phyloP scores from a whole-genome alignment of 371 early-diverging fungal genomes.

The Apophysomyces variabilis region DNA sequence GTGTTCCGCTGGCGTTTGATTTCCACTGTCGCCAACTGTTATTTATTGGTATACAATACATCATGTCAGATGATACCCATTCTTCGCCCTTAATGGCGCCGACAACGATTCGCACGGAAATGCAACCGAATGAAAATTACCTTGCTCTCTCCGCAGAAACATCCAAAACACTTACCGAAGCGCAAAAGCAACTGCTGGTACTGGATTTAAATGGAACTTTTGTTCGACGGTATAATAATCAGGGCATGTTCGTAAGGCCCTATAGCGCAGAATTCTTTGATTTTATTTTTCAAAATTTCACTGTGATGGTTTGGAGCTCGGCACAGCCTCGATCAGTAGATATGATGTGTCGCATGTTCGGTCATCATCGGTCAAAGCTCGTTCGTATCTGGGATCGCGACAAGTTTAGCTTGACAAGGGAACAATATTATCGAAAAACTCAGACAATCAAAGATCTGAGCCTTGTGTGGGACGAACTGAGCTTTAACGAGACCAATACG shows the following conservation, averaged over 20 bases:
- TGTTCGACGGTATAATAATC: constrained; percentile 44
- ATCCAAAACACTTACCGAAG: neutral
- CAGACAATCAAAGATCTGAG: constrained; percentile 69
- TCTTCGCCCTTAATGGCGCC: neutral
- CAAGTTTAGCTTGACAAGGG: constrained; percentile 51
- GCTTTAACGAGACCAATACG: constrained; percentile 67
- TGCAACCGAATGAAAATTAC: neutral
- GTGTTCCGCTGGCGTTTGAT: no score
- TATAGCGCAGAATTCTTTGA: constrained; percentile 59
- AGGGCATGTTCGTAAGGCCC: constrained; percentile 59
- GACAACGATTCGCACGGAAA: neutral
- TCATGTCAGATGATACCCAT: neutral
- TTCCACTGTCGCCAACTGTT: no score
- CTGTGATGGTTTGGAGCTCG: constrained; percentile 83
- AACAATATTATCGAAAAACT: constrained; percentile 55
- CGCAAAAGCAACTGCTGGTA: constrained; percentile 53
- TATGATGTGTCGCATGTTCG: constrained; percentile 62
- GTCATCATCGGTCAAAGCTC: constrained; percentile 39
- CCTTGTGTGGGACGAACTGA: constrained; percentile 48
- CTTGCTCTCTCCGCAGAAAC: neutral
- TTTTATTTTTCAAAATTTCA: constrained; percentile 63
- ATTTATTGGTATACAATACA: neutral
- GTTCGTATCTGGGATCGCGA: constrained; percentile 66
- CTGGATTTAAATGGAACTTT: constrained; percentile 81
- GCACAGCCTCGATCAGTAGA: constrained; percentile 66